Evolutionary conservation across 2,329 filamentous ascomycete species (phyloP).

Genomic region (Phialemoniopsis sp.): DNA sequence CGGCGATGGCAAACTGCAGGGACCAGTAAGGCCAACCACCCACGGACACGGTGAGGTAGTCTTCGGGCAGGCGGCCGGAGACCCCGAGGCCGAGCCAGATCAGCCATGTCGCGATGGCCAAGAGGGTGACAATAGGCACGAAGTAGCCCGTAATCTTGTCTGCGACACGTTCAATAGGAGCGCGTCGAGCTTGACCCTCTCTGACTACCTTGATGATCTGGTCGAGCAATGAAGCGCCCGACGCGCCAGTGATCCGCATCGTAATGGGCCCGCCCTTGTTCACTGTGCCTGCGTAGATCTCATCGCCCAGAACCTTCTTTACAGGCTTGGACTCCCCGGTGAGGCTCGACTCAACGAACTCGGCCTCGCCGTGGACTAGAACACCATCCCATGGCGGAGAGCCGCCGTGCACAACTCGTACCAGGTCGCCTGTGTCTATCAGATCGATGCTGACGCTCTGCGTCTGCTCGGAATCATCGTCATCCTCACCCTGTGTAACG

Average conservation of each 20-base stretch:
- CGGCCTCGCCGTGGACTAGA: conserved; percentile 35
- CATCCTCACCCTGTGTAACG: not conserved
- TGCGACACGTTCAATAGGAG: conserved; percentile 41
- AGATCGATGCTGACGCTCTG: conserved; percentile 46
- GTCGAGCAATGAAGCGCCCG: conserved; percentile 41
- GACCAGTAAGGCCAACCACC: conserved; percentile 46
- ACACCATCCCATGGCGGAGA: conserved; percentile 58
- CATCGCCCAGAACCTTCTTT: conserved; percentile 43
- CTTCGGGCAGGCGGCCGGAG: conserved; percentile 28
- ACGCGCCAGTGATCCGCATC: conserved; percentile 30
- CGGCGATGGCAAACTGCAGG: conserved; percentile 66
- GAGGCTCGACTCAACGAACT: conserved; percentile 59
- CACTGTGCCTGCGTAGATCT: conserved; percentile 39
- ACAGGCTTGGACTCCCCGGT: conserved; percentile 49
- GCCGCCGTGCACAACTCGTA: conserved; percentile 50
- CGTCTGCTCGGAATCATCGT: conserved; percentile 8
- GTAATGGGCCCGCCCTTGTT: conserved; percentile 35
- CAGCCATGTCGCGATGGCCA: conserved; percentile 39
- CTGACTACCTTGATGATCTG: conserved; percentile 42
- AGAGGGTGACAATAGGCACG: conserved; percentile 36
- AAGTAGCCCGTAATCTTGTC: conserved; percentile 41
- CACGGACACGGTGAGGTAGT: conserved; percentile 29
- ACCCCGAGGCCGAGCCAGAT: conserved; percentile 37
- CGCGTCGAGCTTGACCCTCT: conserved; percentile 40
- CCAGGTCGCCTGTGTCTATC: conserved; percentile 43